Evolutionary conservation across 768 basidiomycete genomes (phyloP), one percentile per base, ranked within the genome.

Genomic region (Butyriboletus loyo): DNA sequence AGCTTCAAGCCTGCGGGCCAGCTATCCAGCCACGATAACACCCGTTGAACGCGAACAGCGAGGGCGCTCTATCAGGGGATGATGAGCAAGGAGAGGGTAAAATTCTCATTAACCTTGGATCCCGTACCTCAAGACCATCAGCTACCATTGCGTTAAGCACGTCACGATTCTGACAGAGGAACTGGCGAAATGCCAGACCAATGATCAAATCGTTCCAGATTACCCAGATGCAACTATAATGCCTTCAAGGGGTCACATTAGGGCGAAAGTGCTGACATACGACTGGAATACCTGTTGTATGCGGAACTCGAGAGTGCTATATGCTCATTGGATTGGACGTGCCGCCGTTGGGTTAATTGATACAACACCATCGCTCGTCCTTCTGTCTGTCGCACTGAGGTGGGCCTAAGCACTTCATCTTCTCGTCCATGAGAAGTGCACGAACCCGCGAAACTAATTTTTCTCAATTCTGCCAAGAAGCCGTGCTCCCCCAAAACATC

Each of bases 1-100:
- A 99, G 84, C 70, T 99, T 99, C 36, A 99, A 73, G 1, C 97
- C 96, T 2, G 86, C 93, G 0, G 96, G 96, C 96, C 96, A 98
- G 54, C 88, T 83, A 66, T 97, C 89, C 13, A 99, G 77, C 95
- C 94, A 98, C 1, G 76, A 60, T 2, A 98, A 74, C 0, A 78
- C 75, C 15, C 73, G 70, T 38, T 80, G 77, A 9, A 87, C 66
- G 43, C 73, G 70, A 51, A 63, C 27, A 35, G 66, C 66, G 1
- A 69, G 56, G 7, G 59, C 53, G 27, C 55, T 54, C 68, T 71
- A 31, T 36, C 50, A 40, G 15, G 19, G 0, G 8, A 19, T 14
- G 19, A 42, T 57, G 31, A 52, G 43, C 10, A 41, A 25, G 4
- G 10, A 31, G 40, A 14, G 40, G 7, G 1, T 19, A 49, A 47